phyloP scores from a whole-genome alignment of 1,284 basidiomycete genomes.

The Phylloboletellus chloephorus region DNA sequence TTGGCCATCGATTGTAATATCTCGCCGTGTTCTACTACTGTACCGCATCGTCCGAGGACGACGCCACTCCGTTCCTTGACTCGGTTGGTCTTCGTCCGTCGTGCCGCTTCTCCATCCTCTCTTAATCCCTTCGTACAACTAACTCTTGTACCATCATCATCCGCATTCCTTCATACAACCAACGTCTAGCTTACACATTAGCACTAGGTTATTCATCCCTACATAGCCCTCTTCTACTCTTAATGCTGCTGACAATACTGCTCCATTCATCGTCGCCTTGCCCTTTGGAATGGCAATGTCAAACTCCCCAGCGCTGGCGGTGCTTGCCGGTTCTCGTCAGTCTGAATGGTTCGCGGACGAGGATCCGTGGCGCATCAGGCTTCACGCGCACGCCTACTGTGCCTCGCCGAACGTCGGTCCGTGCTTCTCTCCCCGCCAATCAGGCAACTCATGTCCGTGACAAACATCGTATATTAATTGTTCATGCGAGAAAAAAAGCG shows the following conservation, averaged over 20 bases:
- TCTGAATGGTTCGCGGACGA: conserved; percentile 4
- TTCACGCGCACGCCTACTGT: conserved; percentile 1
- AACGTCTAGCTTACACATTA: conserved; percentile 10
- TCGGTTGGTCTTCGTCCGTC: not conserved
- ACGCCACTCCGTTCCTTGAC: not conserved
- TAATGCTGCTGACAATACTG: conserved; percentile 9
- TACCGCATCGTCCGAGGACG: conserved; percentile 10
- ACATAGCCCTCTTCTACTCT: conserved; percentile 4
- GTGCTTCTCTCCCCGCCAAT: not conserved
- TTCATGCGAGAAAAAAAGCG: conserved; percentile 12
- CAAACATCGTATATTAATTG: conserved; percentile 22
- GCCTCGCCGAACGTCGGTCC: not conserved
- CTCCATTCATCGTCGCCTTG: not conserved
- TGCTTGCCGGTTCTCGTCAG: not conserved
- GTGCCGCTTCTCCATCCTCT: not conserved
- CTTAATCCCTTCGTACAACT: conserved; percentile 4
- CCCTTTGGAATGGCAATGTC: not conserved
- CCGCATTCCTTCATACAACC: conserved; percentile 4
- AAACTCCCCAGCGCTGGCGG: not conserved
- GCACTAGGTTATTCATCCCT: conserved; percentile 1
- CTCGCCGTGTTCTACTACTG: conserved; percentile 14
- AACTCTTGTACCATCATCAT: conserved; percentile 11
- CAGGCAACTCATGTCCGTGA: conserved; percentile 12
- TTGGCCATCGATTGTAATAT: conserved; percentile 10
- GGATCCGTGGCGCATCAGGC: conserved; percentile 10